These are phyloP conservation scores for Paecilomyces sp. DNA, from an alignment of 2,329 filamentous ascomycete species.

Conservation along the genomic window DNA sequence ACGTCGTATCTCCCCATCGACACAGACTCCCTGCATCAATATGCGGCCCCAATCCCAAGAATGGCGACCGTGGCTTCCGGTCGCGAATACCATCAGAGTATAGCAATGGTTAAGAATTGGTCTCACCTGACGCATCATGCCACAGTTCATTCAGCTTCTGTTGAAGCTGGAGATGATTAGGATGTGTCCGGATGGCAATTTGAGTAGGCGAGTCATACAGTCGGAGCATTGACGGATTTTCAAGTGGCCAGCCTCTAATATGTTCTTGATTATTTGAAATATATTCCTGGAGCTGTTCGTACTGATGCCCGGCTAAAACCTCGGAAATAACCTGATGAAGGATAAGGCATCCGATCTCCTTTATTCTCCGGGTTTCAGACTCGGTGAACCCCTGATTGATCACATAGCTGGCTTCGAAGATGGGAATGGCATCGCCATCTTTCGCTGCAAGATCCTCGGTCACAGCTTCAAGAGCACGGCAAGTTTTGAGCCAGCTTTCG, in stretches of 20 bases:
- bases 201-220: conserved; percentile 34
- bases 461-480: conserved; percentile 25
- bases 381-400: conserved; percentile 8
- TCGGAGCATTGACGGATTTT: conserved; percentile 31
- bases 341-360: conserved; percentile 20
- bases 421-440: conserved; percentile 26
- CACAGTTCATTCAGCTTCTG: conserved; percentile 33
- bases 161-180: conserved; percentile 30
- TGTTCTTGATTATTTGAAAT: conserved; percentile 5
- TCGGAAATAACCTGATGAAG: conserved; percentile 7
- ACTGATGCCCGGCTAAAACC: not conserved
- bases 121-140: conserved; percentile 22
- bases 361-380: conserved; percentile 17
- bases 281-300: not conserved
- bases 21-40: conserved; percentile 38
- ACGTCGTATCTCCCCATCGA: conserved; percentile 35
- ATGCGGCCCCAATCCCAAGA: conserved; percentile 37
- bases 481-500: conserved; percentile 34
- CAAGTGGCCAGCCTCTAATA: conserved; percentile 15
- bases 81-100: conserved; percentile 35
- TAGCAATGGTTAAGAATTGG: conserved; percentile 27
- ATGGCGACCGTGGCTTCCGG: conserved; percentile 28
- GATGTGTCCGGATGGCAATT: conserved; percentile 29
- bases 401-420: conserved; percentile 20
- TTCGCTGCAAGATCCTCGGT: conserved; percentile 30